Conservation (phyloP, 2,329 filamentous ascomycete species). For the Penicillium sp. region DNA sequence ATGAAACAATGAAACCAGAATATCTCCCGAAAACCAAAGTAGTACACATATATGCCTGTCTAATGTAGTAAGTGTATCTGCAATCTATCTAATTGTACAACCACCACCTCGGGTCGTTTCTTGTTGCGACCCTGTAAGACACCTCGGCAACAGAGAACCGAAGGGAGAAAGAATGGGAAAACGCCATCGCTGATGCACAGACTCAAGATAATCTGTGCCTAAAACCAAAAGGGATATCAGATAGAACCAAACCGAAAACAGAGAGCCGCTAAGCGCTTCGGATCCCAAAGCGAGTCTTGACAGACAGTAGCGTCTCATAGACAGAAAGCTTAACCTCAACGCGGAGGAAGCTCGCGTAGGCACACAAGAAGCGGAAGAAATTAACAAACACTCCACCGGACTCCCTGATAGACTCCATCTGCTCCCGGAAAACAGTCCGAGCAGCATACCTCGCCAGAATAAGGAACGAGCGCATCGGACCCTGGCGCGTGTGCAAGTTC, state of each 20-base stretch:
- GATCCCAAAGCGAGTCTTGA: constrained; percentile 54
- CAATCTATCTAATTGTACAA: constrained; percentile 23
- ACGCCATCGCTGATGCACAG: constrained; percentile 35
- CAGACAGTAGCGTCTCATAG: constrained; percentile 60
- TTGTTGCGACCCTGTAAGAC: neutral
- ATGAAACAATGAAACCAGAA: constrained; percentile 27
- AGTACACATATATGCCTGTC: neutral
- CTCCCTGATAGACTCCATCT: constrained; percentile 54
- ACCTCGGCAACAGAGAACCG: neutral
- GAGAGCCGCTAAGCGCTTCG: constrained; percentile 9
- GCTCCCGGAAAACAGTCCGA: constrained; percentile 63
- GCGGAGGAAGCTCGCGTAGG: constrained; percentile 56
- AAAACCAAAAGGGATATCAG: constrained; percentile 17
- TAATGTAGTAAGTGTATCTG: constrained; percentile 7
- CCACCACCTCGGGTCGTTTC: neutral
- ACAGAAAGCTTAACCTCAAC: constrained; percentile 60
- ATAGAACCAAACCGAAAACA: constrained; percentile 4
- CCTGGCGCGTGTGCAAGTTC: constrained; percentile 61
- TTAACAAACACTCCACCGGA: constrained; percentile 56
- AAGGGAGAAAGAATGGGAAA: constrained; percentile 12
- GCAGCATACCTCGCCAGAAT: constrained; percentile 67
- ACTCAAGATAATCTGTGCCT: constrained; percentile 25
- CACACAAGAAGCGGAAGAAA: constrained; percentile 52
- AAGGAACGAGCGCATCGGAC: constrained; percentile 63
- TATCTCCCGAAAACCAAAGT: neutral